Conservation (phyloP, 257 asterid species). For the Solanum sitiens region DNA sequence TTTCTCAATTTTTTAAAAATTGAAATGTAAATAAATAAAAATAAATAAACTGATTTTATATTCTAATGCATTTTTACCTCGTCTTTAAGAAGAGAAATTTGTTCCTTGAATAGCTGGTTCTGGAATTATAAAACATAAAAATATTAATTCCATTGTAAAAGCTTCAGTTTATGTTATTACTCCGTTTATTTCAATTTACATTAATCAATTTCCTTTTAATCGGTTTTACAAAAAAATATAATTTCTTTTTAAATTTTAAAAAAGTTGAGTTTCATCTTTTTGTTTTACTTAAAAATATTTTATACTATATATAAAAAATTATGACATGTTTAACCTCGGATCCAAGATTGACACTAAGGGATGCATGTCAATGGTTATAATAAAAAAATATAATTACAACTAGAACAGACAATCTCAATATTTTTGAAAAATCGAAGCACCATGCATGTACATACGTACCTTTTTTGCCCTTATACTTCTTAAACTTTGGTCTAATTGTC, state of each 20-base stretch:
- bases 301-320: background rate
- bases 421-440: too few relatives aligned
- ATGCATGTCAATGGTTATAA: background rate
- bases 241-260: background rate
- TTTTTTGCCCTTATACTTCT: constrained; percentile 32
- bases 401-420: background rate
- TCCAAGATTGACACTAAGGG: background rate
- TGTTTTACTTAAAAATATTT: background rate
- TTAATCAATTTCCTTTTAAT: background rate
- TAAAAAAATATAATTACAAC: background rate
- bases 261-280: background rate
- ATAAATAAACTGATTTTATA: background rate
- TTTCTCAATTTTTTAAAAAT: background rate
- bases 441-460: constrained; percentile 12
- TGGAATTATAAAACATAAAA: constrained; percentile 3
- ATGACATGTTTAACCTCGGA: background rate
- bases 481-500: constrained; percentile 38
- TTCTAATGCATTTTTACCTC: constrained; percentile 21
- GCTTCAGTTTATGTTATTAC: background rate
- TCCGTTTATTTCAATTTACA: background rate
- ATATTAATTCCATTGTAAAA: background rate
- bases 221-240: background rate
- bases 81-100: constrained; percentile 23
- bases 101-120: constrained; percentile 23
- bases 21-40: background rate